Conservation (phyloP, 2,329 filamentous ascomycete species). For the Xylaria sp. region DNA sequence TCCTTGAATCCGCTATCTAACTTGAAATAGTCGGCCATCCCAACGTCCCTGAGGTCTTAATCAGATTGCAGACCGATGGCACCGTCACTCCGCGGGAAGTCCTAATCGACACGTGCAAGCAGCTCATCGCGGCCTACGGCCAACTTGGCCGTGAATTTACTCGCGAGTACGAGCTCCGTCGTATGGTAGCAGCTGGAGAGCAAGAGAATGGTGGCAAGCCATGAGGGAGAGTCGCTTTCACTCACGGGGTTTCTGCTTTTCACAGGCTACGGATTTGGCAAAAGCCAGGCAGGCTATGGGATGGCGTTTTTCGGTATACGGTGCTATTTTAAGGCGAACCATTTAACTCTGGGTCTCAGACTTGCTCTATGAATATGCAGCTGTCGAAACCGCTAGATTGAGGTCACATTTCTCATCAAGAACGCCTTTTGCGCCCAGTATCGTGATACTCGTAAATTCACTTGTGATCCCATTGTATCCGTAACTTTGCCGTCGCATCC, state of each 20-base stretch:
- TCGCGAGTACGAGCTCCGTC: conserved; percentile 88
- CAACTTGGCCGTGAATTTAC: conserved; percentile 88
- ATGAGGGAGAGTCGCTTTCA: conserved; percentile 36
- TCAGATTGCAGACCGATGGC: conserved; percentile 94
- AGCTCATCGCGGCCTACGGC: conserved; percentile 83
- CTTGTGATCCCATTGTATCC: neutral
- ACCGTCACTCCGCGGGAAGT: conserved; percentile 89
- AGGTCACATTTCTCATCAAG: conserved; percentile 20
- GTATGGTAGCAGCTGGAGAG: conserved; percentile 79
- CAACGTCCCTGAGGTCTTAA: conserved; percentile 69
- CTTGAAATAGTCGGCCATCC: conserved; percentile 63
- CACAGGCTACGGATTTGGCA: conserved; percentile 28
- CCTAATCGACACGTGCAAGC: conserved; percentile 81
- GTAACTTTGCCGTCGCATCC: neutral
- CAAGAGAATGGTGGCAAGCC: conserved; percentile 56
- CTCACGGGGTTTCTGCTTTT: conserved; percentile 28
- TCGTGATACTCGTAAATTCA: conserved; percentile 33
- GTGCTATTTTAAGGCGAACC: conserved; percentile 17
- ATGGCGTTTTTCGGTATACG: conserved; percentile 35
- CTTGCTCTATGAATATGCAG: conserved; percentile 19
- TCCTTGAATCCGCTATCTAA: conserved; percentile 40
- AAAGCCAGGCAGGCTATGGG: conserved; percentile 26
- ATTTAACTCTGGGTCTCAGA: conserved; percentile 25
- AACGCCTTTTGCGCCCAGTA: conserved; percentile 12
- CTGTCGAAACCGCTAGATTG: conserved; percentile 21